phyloP scores from a whole-genome alignment of 768 basidiomycete species.

The Sarcodon aspratus region DNA sequence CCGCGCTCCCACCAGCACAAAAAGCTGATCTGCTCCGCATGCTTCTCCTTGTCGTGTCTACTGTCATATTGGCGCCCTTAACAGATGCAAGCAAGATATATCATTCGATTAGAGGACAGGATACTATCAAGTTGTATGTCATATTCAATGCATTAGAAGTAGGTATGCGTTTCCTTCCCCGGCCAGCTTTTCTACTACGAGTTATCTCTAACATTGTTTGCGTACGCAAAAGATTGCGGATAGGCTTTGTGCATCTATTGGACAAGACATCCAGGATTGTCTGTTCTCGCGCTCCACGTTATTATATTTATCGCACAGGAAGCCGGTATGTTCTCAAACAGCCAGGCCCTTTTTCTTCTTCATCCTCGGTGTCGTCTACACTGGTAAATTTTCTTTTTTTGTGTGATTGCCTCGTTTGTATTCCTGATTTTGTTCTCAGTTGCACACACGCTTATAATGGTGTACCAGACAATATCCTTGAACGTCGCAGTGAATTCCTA shows the following conservation, averaged over 20 bases:
- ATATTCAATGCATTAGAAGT: constrained; percentile 99
- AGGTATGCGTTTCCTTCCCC: constrained; percentile 14
- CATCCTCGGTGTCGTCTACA: constrained; percentile 69
- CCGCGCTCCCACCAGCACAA: constrained; percentile 70
- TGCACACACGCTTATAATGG: constrained; percentile 85
- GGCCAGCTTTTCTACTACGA: background rate
- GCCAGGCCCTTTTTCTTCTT: constrained; percentile 82
- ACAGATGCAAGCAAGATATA: constrained; percentile 98
- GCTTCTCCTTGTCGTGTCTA: constrained; percentile 62
- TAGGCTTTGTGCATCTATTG: constrained; percentile 87
- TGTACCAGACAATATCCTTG: constrained; percentile 88
- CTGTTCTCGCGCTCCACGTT: constrained; percentile 90
- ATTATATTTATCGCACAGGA: constrained; percentile 52
- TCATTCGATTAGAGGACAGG: constrained; percentile 94
- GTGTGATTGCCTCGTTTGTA: background rate
- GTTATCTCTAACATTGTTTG: background rate
- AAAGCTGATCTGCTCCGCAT: constrained; percentile 88
- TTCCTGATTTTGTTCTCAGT: constrained; percentile 32
- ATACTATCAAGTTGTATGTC: constrained; percentile 97
- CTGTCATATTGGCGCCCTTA: constrained; percentile 64
- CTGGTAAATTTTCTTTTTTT: constrained; percentile 37
- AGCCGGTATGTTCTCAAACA: constrained; percentile 49
- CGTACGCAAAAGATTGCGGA: constrained; percentile 69
- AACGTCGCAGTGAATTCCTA: constrained; percentile 99
- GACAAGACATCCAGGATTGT: constrained; percentile 95